Percentiles rank a stretch among this genome's conserved stretches.
These are phyloP conservation scores for Torulaspora franciscae DNA, from an alignment of 805 yeast genomes.

Conservation along the genomic window DNA sequence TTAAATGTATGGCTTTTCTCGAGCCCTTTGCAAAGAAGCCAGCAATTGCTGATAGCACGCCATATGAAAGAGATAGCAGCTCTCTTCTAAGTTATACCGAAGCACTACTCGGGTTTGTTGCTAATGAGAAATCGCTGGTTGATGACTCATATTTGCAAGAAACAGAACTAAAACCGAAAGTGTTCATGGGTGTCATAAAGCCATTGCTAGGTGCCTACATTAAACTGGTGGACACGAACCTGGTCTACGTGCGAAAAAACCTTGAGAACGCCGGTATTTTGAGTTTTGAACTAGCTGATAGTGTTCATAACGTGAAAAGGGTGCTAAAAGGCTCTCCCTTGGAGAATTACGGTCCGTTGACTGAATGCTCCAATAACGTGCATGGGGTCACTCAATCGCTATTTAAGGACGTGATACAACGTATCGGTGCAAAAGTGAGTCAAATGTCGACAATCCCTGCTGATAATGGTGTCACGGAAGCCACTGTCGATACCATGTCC, in stretches of 20 bases:
- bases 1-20: constrained; percentile 42
- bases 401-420: constrained; percentile 53
- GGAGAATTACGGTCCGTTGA: constrained; percentile 22
- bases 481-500: constrained; percentile 68
- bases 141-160: constrained; percentile 40
- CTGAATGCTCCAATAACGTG: constrained; percentile 25
- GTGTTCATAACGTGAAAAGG: constrained; percentile 36
- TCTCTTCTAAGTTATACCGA: constrained; percentile 53
- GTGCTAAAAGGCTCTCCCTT: constrained; percentile 31
- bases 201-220: constrained; percentile 39
- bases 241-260: constrained; percentile 40
- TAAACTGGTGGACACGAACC: constrained; percentile 37
- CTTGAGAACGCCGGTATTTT: constrained; percentile 47
- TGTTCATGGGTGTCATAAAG: constrained; percentile 35
- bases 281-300: constrained; percentile 56
- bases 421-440: constrained; percentile 49
- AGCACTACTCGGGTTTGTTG: constrained; percentile 46
- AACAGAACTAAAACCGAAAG: constrained; percentile 25
- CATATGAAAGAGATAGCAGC: constrained; percentile 57
- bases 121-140: constrained; percentile 47
- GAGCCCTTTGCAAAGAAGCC: constrained; percentile 45
- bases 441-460: constrained; percentile 48
- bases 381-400: constrained; percentile 37
- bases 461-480: constrained; percentile 67
- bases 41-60: constrained; percentile 39